Evolutionary conservation across 108 stramenopile species (phyloP).

Genomic region (Thalassiosira profunda): DNA sequence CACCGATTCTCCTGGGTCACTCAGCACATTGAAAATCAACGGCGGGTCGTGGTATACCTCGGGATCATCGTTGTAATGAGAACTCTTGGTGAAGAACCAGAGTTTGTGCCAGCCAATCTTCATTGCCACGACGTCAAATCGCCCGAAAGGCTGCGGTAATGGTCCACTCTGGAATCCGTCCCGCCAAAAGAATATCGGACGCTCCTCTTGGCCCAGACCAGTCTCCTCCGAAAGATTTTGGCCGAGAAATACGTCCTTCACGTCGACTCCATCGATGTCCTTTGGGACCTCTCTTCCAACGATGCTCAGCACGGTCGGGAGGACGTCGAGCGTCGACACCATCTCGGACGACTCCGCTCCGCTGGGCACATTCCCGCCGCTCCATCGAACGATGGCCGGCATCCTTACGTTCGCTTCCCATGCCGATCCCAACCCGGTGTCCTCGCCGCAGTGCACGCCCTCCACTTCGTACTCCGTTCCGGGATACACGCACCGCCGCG

Average conservation of each 20-base stretch:
- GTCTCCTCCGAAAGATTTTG: background rate
- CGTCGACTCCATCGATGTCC: conserved; percentile 62
- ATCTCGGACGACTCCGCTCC: conserved; percentile 25
- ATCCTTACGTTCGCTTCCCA: conserved; percentile 79
- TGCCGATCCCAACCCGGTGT: conserved; percentile 67
- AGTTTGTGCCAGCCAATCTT: conserved; percentile 54
- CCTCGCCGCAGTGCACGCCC: conserved; percentile 64
- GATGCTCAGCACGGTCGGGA: conserved; percentile 63
- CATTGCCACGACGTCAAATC: conserved; percentile 65
- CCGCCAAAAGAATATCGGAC: conserved; percentile 63
- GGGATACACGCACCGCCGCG: conserved; percentile 42
- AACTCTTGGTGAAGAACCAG: conserved; percentile 72
- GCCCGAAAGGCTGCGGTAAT: conserved; percentile 56
- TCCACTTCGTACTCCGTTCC: conserved; percentile 38
- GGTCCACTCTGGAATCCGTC: conserved; percentile 71
- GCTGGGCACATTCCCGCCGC: conserved; percentile 28
- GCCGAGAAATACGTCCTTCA: conserved; percentile 30
- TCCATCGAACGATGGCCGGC: conserved; percentile 64
- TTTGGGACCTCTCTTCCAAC: conserved; percentile 10
- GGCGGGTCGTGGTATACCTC: conserved; percentile 75
- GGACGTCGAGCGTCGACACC: conserved; percentile 67
- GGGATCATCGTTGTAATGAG: conserved; percentile 68
- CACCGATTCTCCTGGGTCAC: conserved; percentile 64
- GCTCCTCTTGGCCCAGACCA: too few species aligned
- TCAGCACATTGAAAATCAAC: conserved; percentile 60